phyloP scores from a whole-genome alignment of 2,329 filamentous ascomycete genomes.

The Stromatinia cepivora region DNA sequence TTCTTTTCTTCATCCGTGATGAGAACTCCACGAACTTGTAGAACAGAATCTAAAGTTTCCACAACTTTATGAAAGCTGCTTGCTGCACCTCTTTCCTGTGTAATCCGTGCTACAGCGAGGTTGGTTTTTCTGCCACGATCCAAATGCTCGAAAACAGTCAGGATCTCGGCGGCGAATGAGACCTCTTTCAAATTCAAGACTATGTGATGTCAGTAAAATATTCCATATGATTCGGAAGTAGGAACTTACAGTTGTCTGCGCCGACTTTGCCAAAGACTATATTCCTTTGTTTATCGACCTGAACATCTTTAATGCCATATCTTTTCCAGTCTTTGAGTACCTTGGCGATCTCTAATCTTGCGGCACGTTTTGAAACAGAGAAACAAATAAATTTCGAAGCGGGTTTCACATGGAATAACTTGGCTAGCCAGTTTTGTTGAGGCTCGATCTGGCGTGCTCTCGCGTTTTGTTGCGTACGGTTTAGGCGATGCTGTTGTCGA shows the following conservation, averaged over 20 bases:
- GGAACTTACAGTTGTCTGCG: conserved; percentile 71
- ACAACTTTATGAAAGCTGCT: conserved; percentile 85
- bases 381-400: conserved; percentile 75
- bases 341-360: conserved; percentile 73
- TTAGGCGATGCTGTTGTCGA: conserved; percentile 29
- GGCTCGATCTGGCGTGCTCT: conserved; percentile 55
- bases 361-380: conserved; percentile 67
- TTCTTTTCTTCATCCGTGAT: conserved; percentile 66
- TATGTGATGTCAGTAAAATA: conserved; percentile 42
- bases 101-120: conserved; percentile 80
- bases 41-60: conserved; percentile 69
- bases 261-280: conserved; percentile 78
- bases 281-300: conserved; percentile 75
- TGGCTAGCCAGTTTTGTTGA: conserved; percentile 83
- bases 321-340: conserved; percentile 62
- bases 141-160: conserved; percentile 58
- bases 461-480: not conserved
- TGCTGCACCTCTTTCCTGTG: conserved; percentile 87
- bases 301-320: conserved; percentile 75
- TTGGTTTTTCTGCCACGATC: conserved; percentile 77
- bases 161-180: conserved; percentile 83
- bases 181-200: conserved; percentile 83
- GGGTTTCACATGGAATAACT: conserved; percentile 87
- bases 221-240: not conserved
- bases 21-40: conserved; percentile 64